Evolutionary conservation across 2,329 filamentous ascomycete species (phyloP), one percentile per base, ranked within the genome.

Genomic region (Calonectria leucothoes): DNA sequence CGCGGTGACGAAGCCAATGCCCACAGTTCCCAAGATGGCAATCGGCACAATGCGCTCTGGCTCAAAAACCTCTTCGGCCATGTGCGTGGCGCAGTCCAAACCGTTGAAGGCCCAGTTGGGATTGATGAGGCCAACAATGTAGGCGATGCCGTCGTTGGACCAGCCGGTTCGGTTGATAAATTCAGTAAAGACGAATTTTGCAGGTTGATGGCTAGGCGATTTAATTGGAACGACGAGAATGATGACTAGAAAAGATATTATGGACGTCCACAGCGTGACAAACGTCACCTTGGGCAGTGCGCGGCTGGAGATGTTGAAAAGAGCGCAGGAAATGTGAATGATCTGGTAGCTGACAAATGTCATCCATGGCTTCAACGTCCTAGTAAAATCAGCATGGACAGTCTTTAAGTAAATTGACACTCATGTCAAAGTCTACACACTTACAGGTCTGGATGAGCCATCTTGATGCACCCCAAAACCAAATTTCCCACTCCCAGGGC

Each of bases 41-140:
- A 72, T 72, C 0, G 72, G 70, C 3, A 72, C 59, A 17, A 65
- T 65, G 1, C 48, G 23, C 23, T 72, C 70, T 0, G 70, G 70
- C 15, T 70, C 51, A 14, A 64, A 37, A 6, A 72, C 66, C 20
- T 74, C 72, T 23, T 72, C 72, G 3, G 72, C 72, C 72, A 74
- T 74, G n/a, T 74, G 69, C 2, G 52, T 57, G 10, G 69, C 72
- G 25, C 59, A 59, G 23, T 74, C 72, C 2, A 74, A 42, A 1
- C 69, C 65, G 37, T 69, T 69, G 20, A 72, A 72, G 1, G 66
- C 70, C 69, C 70, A 72, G 42, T 72, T 74, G 14, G 51, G 37
- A 61, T 74, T 74, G 52, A 72, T 74, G 15, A 74, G 35, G 3
- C 72, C 72, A 1, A 72, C 66, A 7, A 74, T 69, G 15, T 66